A percentile compares a stretch with the other conserved stretches of the same genome.
Evolutionary conservation across 306 rosid genomes (phyloP).

Genomic region (Prunus salicina): DNA sequence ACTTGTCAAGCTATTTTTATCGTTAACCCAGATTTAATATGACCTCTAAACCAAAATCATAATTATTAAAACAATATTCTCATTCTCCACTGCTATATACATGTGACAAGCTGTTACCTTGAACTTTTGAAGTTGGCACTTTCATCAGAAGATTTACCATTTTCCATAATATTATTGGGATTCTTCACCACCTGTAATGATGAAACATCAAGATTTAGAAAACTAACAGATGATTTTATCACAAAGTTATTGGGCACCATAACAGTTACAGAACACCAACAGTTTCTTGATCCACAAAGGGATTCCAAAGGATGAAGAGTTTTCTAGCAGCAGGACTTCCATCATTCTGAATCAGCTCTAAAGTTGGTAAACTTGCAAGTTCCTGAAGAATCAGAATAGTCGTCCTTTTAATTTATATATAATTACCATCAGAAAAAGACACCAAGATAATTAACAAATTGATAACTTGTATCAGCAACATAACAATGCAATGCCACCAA

Average conservation of each 20-base stretch:
- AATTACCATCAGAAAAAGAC: background rate
- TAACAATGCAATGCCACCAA: background rate
- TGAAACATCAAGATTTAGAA: constrained; percentile 12
- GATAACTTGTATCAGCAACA: background rate
- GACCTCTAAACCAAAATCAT: background rate
- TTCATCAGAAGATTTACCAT: constrained; percentile 37
- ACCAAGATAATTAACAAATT: background rate
- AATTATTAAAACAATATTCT: background rate
- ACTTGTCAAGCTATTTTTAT: background rate
- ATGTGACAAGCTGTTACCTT: constrained; percentile 43
- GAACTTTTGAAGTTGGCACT: constrained; percentile 43
- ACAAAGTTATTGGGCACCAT: background rate
- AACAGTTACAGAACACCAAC: constrained; percentile 35
- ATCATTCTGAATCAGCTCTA: constrained; percentile 83
- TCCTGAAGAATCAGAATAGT: constrained; percentile 49
- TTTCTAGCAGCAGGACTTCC: constrained; percentile 94
- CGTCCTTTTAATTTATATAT: background rate
- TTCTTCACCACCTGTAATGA: constrained; percentile 39
- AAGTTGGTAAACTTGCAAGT: constrained; percentile 71
- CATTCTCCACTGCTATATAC: background rate
- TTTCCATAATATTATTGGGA: constrained; percentile 14
- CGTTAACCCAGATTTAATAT: background rate
- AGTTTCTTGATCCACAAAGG: constrained; percentile 35
- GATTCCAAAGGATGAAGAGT: constrained; percentile 90
- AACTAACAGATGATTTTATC: background rate